Percentiles rank a stretch among this genome's conserved stretches.
phyloP scores from a whole-genome alignment of 1,284 basidiomycete species.

The Cutaneotrichosporon sp. region DNA sequence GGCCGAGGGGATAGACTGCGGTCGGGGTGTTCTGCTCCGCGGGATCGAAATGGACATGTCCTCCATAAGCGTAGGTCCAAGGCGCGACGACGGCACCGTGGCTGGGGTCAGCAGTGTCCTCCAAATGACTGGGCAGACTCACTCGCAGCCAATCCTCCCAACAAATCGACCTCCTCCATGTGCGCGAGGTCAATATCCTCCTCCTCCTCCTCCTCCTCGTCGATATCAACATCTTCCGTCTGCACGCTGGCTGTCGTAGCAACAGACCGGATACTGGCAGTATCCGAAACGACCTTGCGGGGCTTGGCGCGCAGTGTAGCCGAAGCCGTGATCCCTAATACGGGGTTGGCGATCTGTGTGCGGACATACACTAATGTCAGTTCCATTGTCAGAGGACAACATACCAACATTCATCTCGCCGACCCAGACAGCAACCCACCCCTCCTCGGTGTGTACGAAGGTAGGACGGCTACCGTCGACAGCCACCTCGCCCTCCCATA shows the following conservation, averaged over 20 bases:
- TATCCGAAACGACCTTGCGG: slow-evolving; percentile 29
- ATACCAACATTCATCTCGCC: slow-evolving; percentile 71
- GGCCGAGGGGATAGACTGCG: not conserved
- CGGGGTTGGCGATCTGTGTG: slow-evolving; percentile 67
- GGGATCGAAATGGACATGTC: slow-evolving; percentile 28
- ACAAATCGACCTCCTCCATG: slow-evolving; percentile 75
- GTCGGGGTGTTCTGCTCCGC: not conserved
- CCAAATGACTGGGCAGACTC: slow-evolving; percentile 14
- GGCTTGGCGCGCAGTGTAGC: slow-evolving; percentile 62
- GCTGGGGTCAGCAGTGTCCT: slow-evolving; percentile 20
- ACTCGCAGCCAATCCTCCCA: slow-evolving; percentile 61
- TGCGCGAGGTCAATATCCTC: slow-evolving; percentile 47
- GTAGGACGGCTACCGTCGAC: slow-evolving; percentile 47
- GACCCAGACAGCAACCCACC: slow-evolving; percentile 73
- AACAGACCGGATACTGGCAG: slow-evolving; percentile 29
- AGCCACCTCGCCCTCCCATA: slow-evolving; percentile 56
- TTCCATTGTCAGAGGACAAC: slow-evolving; percentile 39
- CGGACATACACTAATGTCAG: slow-evolving; percentile 59
- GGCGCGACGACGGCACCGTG: slow-evolving; percentile 37
- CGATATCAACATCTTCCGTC: slow-evolving; percentile 23
- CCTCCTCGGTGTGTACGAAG: slow-evolving; percentile 60
- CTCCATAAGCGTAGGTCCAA: slow-evolving; percentile 37
- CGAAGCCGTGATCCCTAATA: slow-evolving; percentile 76
- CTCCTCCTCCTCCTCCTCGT: slow-evolving; percentile 25
- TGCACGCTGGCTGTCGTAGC: slow-evolving; percentile 26